Percentiles rank a stretch among this genome's conserved stretches.
These are phyloP conservation scores for Allodekkera sacchari DNA, from an alignment of 805 yeast genomes.

Conservation along the genomic window DNA sequence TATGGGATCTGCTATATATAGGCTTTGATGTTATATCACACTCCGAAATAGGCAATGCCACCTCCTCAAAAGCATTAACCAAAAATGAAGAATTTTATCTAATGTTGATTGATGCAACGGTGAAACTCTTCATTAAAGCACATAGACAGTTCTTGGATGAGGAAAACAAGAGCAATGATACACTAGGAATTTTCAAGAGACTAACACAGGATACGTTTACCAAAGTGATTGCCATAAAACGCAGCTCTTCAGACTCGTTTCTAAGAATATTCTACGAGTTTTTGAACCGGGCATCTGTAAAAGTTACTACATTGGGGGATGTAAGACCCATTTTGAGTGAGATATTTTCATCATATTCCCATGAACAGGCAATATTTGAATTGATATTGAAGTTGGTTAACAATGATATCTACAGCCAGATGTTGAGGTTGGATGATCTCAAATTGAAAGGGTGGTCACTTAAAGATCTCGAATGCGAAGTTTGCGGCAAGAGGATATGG, in stretches of 20 bases:
- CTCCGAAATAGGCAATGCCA: slow-evolving; percentile 9
- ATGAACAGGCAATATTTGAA: slow-evolving; percentile 50
- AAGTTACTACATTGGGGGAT: slow-evolving; percentile 48
- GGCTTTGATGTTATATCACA: slow-evolving; percentile 27
- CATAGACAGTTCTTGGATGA: slow-evolving; percentile 11
- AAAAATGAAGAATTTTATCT: slow-evolving; percentile 31
- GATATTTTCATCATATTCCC: slow-evolving; percentile 52
- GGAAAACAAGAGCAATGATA: slow-evolving; percentile 1
- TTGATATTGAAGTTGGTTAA: slow-evolving; percentile 48
- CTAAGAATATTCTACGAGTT: slow-evolving; percentile 47
- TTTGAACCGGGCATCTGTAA: slow-evolving; percentile 38
- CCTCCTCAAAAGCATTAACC: slow-evolving; percentile 14
- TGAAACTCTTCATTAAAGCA: slow-evolving; percentile 24
- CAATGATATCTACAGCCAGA: slow-evolving; percentile 41
- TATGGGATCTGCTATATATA: slow-evolving; percentile 27
- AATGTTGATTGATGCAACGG: slow-evolving; percentile 30
- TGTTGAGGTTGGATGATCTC: slow-evolving; percentile 33
- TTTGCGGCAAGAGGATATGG: slow-evolving; percentile 69
- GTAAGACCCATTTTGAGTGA: slow-evolving; percentile 53
- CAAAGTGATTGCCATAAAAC: slow-evolving; percentile 26
- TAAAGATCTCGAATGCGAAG: slow-evolving; percentile 51
- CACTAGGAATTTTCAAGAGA: slow-evolving; percentile 29
- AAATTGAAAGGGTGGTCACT: slow-evolving; percentile 58
- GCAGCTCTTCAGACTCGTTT: slow-evolving; percentile 32
- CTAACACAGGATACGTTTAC: slow-evolving; percentile 35